Base-by-base conservation (phyloP, 495 filamentous ascomycete species). In the Immersiella caudata region DNA sequence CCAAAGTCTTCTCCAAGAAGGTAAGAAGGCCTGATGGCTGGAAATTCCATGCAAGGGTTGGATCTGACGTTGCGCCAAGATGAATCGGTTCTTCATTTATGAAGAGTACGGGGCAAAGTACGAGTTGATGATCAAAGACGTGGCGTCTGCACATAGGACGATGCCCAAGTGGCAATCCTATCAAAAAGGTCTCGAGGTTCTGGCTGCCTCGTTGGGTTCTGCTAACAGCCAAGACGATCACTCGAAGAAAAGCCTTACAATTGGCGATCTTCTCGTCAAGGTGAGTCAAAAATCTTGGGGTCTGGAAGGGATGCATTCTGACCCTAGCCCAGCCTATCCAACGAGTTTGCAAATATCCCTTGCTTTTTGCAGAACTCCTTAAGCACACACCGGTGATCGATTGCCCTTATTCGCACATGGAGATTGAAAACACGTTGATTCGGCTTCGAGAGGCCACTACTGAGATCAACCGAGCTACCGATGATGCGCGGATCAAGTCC, bases 251-350 rank as follows among this genome's bases (percentile, higher is more conserved):
- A 89, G 91, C 2, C 79, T 97, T 68, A 90, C 89, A 0, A 84
- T 96, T 69, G 87, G 87, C 67, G 95, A 99, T 76, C 83, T 99
- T 56, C 84, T 98, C 49, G 93, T 97, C 59, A 98, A 98, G 86
- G 94, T 92, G 77, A 62, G 79, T 64, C 33, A 20, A 12, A 12
- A 4, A 18, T 14, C 6, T 2, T 46, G 40, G 9, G 21, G 3
- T 8, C 50, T 16, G 8, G 58, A 40, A n/a, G 56, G 33, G 1
- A 51, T 46, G 33, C 52, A 65, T 20, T 52, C 75, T 78, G 50
- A 79, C 70, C 25, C 1, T 21, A 46, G 25, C 33, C 25, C 71
- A 97, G 95, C 95, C 95, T 0, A 92, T 97, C 63, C 95, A 99
- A 81, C 86, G 95, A 36, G 86, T 98, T 16, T 96, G 92, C 84